Conservation (phyloP, 352 stramenopile genomes). For the Pythium aphanidermatum region DNA sequence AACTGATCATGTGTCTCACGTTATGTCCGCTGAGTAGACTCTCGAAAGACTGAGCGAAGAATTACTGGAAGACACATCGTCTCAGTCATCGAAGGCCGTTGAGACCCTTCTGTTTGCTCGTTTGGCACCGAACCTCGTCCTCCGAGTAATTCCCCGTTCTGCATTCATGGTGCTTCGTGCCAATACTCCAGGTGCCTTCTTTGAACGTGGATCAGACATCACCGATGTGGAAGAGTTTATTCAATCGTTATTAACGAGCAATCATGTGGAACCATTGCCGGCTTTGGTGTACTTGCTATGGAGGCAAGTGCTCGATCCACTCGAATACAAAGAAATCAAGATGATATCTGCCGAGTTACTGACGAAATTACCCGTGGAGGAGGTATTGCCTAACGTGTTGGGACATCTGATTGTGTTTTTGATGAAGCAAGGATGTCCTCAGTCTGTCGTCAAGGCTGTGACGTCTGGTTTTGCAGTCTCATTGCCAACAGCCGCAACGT, state of each 20-base stretch:
- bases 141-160: constrained; percentile 43
- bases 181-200: background rate
- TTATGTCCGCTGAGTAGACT: constrained; percentile 16
- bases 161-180: constrained; percentile 2
- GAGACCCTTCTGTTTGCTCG: constrained; percentile 55
- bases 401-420: constrained; percentile 40
- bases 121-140: constrained; percentile 48
- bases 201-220: too few species aligned
- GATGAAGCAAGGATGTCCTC: constrained; percentile 13
- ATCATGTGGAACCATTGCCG: too few species aligned
- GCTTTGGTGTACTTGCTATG: constrained; percentile 14
- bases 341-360: constrained; percentile 56
- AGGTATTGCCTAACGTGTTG: constrained; percentile 36
- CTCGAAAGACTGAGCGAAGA: constrained; percentile 37
- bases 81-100: constrained; percentile 20
- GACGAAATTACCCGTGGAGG: constrained; percentile 27
- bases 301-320: constrained; percentile 36
- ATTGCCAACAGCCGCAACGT: background rate
- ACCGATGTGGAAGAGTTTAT: constrained; percentile 41
- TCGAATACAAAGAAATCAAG: constrained; percentile 81
- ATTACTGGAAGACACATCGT: constrained; percentile 38
- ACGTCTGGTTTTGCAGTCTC: background rate
- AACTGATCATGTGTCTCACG: background rate
- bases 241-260: too few species aligned
- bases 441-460: background rate